These are phyloP conservation scores for Aspergillus coremiiformis DNA, from an alignment of 495 filamentous ascomycete species.

Conservation along the genomic window DNA sequence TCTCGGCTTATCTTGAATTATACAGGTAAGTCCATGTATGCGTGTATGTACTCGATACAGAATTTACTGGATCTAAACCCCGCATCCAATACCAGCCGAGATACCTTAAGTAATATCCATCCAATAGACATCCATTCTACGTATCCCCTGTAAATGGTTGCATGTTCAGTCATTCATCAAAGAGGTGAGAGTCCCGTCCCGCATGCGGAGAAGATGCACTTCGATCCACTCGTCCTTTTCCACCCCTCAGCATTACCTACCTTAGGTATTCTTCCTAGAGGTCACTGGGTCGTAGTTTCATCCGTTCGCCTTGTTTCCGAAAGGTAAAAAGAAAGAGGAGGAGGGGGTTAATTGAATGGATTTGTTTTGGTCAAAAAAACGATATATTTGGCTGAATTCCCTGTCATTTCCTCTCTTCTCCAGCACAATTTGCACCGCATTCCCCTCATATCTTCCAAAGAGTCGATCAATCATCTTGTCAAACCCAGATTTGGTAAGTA, in stretches of 20 bases:
- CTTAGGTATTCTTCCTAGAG: too few relatives aligned
- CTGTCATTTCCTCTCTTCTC: slow-evolving; percentile 2
- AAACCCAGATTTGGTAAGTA: slow-evolving; percentile 15
- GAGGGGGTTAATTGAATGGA: not conserved
- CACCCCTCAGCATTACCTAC: too few relatives aligned
- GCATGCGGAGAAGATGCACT: slow-evolving; percentile 15
- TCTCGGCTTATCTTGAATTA: too few relatives aligned
- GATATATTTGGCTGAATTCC: slow-evolving; percentile 18
- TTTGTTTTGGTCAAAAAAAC: not conserved
- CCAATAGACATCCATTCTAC: too few relatives aligned
- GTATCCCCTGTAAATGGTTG: not conserved
- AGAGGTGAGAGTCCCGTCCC: slow-evolving; percentile 4
- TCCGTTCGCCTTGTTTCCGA: not conserved
- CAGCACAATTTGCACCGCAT: not conserved
- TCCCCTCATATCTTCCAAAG: slow-evolving; percentile 1
- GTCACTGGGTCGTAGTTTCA: not conserved
- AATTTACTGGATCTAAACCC: too few relatives aligned
- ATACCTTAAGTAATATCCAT: too few relatives aligned
- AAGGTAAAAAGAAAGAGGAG: not conserved
- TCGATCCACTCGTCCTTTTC: not conserved
- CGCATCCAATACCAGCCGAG: too few relatives aligned
- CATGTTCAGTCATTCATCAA: not conserved
- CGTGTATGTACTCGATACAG: too few relatives aligned
- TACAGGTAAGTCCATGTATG: too few relatives aligned
- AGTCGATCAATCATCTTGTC: not conserved